A percentile compares a stretch with the other conserved stretches of the same genome.
These are phyloP conservation scores for Phialophora expanda DNA, from an alignment of 2,329 filamentous ascomycete genomes.

Conservation along the genomic window DNA sequence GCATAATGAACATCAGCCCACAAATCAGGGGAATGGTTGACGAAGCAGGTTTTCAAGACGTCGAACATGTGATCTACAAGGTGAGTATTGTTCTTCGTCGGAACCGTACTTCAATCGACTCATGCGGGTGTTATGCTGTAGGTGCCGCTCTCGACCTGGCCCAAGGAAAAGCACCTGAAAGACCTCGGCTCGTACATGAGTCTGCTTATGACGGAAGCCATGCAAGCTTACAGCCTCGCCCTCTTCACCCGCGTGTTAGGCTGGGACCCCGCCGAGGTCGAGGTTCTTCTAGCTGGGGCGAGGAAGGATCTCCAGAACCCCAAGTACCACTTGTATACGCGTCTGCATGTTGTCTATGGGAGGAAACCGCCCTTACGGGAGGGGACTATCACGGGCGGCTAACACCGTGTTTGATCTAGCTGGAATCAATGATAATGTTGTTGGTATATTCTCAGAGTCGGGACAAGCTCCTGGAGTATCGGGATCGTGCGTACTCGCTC, in stretches of 20 bases:
- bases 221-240: slow-evolving; percentile 49
- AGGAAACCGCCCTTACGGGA: slow-evolving; percentile 21
- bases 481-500: no score
- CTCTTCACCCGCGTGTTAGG: slow-evolving; percentile 48
- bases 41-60: slow-evolving; percentile 40
- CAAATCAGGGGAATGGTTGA: slow-evolving; percentile 33
- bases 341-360: slow-evolving; percentile 27
- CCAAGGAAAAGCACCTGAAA: slow-evolving; percentile 41
- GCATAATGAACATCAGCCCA: slow-evolving; percentile 32
- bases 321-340: slow-evolving; percentile 30
- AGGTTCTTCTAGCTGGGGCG: slow-evolving; percentile 48
- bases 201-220: slow-evolving; percentile 42
- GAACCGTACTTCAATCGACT: background rate
- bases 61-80: slow-evolving; percentile 40
- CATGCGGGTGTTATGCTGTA: slow-evolving; percentile 24
- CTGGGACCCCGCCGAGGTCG: slow-evolving; percentile 44
- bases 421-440: no score
- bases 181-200: slow-evolving; percentile 41
- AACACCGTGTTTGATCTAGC: background rate
- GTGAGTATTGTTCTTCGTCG: slow-evolving; percentile 1
- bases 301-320: slow-evolving; percentile 41
- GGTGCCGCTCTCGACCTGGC: slow-evolving; percentile 41
- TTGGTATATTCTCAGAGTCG: no score
- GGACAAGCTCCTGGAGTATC: no score
- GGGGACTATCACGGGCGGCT: background rate